Conservation (phyloP, 1,139 yeast genomes). For the Zygoascus sp. region DNA sequence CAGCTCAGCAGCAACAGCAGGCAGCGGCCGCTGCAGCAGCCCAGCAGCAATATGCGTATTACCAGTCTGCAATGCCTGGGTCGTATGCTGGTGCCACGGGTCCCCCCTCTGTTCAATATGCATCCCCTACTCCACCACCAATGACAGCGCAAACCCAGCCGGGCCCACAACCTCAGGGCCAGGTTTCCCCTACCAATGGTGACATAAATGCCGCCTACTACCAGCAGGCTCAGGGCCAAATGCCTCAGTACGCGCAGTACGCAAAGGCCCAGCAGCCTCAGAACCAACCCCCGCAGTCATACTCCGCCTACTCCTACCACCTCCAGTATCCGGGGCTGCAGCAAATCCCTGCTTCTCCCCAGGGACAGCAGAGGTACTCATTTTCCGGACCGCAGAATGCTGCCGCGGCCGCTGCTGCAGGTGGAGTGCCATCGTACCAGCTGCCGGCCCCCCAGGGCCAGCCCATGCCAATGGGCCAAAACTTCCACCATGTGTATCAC, state of each 20-base stretch:
- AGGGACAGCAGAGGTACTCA: not conserved
- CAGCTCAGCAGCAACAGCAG: slow-evolving; percentile 23
- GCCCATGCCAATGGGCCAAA: not conserved
- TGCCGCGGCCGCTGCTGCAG: not conserved
- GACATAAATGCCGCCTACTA: not conserved
- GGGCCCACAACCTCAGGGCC: slow-evolving; percentile 11
- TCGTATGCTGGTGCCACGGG: slow-evolving; percentile 1
- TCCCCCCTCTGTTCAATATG: slow-evolving; percentile 9
- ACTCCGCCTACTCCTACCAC: slow-evolving; percentile 11
- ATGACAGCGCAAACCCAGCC: slow-evolving; percentile 11
- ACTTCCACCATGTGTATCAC: not conserved
- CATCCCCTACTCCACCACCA: slow-evolving; percentile 7
- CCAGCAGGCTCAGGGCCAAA: slow-evolving; percentile 11
- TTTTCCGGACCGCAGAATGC: slow-evolving; percentile 7
- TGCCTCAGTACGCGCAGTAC: not conserved
- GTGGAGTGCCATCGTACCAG: not conserved
- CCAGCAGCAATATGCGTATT: slow-evolving; percentile 3
- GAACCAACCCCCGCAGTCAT: slow-evolving; percentile 1
- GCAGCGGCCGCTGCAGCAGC: slow-evolving; percentile 23
- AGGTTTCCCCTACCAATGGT: not conserved
- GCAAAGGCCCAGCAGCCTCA: slow-evolving; percentile 10
- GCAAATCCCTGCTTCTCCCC: slow-evolving; percentile 9
- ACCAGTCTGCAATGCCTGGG: not conserved
- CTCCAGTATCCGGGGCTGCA: slow-evolving; percentile 10
- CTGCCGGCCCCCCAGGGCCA: not conserved